Percentiles rank a stretch among this genome's conserved stretches.
Conservation (phyloP, 805 yeast genomes). For the Starmera pachycereana region DNA sequence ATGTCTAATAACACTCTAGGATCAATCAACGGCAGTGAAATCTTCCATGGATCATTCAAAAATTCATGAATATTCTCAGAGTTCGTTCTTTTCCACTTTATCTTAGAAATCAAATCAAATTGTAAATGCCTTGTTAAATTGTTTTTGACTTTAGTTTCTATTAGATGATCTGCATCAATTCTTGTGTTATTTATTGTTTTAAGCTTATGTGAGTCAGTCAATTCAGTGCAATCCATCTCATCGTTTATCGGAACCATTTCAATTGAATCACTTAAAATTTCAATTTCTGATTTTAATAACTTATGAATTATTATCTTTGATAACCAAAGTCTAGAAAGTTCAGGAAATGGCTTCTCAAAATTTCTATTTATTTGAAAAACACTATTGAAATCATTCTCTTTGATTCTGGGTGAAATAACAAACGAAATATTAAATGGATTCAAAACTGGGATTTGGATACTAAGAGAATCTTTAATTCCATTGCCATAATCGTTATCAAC, state of each 20-base stretch:
- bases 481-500: conserved; percentile 21
- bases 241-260: conserved; percentile 22
- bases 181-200: conserved; percentile 3
- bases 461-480: conserved; percentile 17
- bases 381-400: conserved; percentile 21
- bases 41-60: conserved; percentile 33
- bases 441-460: conserved; percentile 17
- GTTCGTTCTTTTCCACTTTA: conserved; percentile 26
- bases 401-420: conserved; percentile 22
- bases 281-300: conserved; percentile 15
- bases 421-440: conserved; percentile 22
- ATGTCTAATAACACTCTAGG: conserved; percentile 52
- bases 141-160: conserved; percentile 26
- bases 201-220: no score
- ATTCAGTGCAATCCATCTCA: conserved; percentile 23
- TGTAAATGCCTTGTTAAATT: conserved; percentile 28
- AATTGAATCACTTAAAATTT: conserved; percentile 24
- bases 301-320: conserved; percentile 21
- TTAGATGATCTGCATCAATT: conserved; percentile 8
- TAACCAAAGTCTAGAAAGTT: conserved; percentile 28
- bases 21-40: conserved; percentile 52
- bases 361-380: conserved; percentile 7
- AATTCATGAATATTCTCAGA: conserved; percentile 19
- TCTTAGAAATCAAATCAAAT: conserved; percentile 15
- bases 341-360: conserved; percentile 14